Conservation (phyloP, 1,139 yeast genomes). For the Protomyces inundatus region DNA sequence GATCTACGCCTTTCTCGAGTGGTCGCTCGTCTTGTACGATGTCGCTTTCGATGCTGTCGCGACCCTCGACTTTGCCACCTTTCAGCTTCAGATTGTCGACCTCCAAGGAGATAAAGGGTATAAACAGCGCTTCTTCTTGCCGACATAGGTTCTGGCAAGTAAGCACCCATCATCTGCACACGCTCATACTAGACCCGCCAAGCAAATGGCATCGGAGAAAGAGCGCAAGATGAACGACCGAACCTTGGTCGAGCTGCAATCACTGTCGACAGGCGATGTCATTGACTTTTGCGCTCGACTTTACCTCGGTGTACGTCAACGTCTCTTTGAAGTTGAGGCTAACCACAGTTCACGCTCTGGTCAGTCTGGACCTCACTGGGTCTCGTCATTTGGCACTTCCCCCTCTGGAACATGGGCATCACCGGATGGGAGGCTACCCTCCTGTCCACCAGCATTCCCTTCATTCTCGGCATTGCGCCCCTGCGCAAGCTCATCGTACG, state of each 20-base stretch:
- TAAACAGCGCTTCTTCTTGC: background rate
- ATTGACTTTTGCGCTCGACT: slow-evolving; percentile 30
- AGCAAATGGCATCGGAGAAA: no score
- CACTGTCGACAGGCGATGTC: slow-evolving; percentile 1
- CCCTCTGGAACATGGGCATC: slow-evolving; percentile 96
- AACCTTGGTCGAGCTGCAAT: slow-evolving; percentile 1
- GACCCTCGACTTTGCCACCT: slow-evolving; percentile 57
- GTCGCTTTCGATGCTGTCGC: slow-evolving; percentile 80
- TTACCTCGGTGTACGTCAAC: slow-evolving; percentile 28
- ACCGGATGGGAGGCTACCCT: slow-evolving; percentile 76
- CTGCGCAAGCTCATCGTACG: slow-evolving; percentile 49
- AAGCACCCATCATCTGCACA: background rate
- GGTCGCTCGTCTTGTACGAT: slow-evolving; percentile 80
- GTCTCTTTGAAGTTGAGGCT: background rate
- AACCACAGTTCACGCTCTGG: slow-evolving; percentile 61
- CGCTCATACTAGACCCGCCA: no score
- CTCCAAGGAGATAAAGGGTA: slow-evolving; percentile 35
- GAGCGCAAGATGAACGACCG: background rate
- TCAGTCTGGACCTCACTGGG: slow-evolving; percentile 73
- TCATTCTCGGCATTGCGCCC: slow-evolving; percentile 54
- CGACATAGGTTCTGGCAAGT: background rate
- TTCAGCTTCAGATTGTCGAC: slow-evolving; percentile 49
- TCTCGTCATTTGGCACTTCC: slow-evolving; percentile 91
- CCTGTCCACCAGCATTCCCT: slow-evolving; percentile 53
- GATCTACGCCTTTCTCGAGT: slow-evolving; percentile 86